phyloP scores from a whole-genome alignment of 768 basidiomycete species.

The Mrakia frigida region DNA sequence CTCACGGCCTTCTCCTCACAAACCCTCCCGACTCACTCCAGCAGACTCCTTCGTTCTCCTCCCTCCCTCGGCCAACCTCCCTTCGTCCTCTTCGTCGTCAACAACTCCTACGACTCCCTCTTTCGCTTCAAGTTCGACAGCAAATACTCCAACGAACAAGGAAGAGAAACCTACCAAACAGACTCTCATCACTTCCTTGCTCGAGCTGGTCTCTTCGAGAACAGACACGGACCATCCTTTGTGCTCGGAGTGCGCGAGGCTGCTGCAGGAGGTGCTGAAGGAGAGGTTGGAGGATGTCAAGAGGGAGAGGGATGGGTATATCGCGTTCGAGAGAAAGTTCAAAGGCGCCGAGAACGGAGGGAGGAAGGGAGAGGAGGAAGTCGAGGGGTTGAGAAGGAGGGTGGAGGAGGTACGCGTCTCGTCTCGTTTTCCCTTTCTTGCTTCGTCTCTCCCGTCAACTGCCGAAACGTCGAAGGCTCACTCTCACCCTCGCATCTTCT shows the following conservation, averaged over 20 bases:
- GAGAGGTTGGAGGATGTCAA: slow-evolving; percentile 81
- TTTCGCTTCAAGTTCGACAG: slow-evolving; percentile 44
- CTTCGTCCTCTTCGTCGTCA: slow-evolving; percentile 38
- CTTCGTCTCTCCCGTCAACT: too few relatives aligned
- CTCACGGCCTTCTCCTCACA: not conserved
- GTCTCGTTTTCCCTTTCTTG: not conserved
- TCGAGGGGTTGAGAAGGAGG: slow-evolving; percentile 11
- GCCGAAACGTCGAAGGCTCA: too few relatives aligned
- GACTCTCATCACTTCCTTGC: slow-evolving; percentile 38
- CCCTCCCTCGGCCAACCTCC: slow-evolving; percentile 39
- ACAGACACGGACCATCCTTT: slow-evolving; percentile 76
- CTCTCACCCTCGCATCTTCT: not conserved
- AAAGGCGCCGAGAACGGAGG: slow-evolving; percentile 52
- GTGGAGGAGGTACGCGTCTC: slow-evolving; percentile 5
- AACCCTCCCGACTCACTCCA: slow-evolving; percentile 44
- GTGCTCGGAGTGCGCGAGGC: slow-evolving; percentile 87
- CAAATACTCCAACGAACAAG: slow-evolving; percentile 54
- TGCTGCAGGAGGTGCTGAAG: slow-evolving; percentile 67
- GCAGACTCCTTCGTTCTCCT: slow-evolving; percentile 88
- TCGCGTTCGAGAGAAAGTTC: slow-evolving; percentile 84
- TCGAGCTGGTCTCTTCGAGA: slow-evolving; percentile 40
- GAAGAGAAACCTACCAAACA: slow-evolving; percentile 22
- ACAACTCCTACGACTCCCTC: slow-evolving; percentile 46
- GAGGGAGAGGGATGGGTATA: slow-evolving; percentile 86
- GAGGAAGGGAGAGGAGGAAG: slow-evolving; percentile 60